Conservation (phyloP, 2,329 filamentous ascomycete species). For the Botrytis byssoidea region DNA sequence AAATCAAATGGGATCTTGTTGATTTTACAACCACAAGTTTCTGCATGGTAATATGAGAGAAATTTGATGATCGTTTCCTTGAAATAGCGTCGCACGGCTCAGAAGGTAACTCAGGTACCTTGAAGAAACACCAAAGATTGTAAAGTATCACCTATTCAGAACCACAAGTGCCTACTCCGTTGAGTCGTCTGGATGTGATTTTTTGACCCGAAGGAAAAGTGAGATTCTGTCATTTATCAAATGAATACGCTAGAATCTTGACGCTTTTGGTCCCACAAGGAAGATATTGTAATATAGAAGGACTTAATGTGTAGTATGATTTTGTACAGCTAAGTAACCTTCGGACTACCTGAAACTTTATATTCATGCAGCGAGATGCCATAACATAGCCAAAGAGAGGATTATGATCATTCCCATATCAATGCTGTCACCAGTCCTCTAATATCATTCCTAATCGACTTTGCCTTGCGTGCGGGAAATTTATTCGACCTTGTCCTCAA, state of each 20-base stretch:
- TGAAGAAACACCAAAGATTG: background rate
- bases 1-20: background rate
- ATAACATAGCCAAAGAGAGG: conserved; percentile 24
- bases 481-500: conserved; percentile 77
- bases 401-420: conserved; percentile 27
- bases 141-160: background rate
- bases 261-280: background rate
- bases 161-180: background rate
- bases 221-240: background rate
- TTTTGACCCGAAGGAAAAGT: background rate
- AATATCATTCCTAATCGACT: conserved; percentile 21
- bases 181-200: background rate
- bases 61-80: background rate
- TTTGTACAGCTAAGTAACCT: conserved; percentile 39
- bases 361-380: conserved; percentile 29
- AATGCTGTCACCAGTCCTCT: conserved; percentile 25
- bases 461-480: conserved; percentile 16
- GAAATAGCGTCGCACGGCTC: background rate
- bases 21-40: background rate
- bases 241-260: background rate
- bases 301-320: conserved; percentile 34
- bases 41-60: background rate
- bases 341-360: conserved; percentile 35
- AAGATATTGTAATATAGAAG: conserved; percentile 12
- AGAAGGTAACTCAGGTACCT: background rate